phyloP scores from a whole-genome alignment of 148 eudicot genomes.

The Rhododendron molle region DNA sequence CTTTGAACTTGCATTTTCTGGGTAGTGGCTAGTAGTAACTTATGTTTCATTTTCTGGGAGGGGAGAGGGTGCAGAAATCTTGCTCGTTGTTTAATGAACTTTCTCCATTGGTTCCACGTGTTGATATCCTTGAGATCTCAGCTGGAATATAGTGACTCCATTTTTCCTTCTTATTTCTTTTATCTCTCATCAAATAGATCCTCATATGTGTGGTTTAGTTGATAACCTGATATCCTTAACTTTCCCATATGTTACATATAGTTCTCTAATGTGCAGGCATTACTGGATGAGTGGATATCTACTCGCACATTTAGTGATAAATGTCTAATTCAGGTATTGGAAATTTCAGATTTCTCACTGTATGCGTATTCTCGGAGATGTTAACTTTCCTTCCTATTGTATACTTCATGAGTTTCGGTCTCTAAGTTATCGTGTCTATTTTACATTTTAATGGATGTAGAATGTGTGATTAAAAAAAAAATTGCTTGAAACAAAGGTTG shows the following conservation, averaged over 20 bases:
- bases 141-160: neutral
- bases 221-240: neutral
- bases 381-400: neutral
- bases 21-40: neutral
- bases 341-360: neutral
- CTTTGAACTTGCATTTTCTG: neutral
- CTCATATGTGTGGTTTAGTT: neutral
- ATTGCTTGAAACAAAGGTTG: neutral
- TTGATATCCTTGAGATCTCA: neutral
- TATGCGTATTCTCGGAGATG: neutral
- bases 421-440: neutral
- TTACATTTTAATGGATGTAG: neutral
- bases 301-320: slow-evolving; percentile 72
- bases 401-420: neutral
- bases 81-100: neutral
- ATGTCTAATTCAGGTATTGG: slow-evolving; percentile 51
- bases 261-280: slow-evolving; percentile 51
- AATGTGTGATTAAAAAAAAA: neutral
- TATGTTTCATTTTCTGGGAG: neutral
- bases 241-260: neutral
- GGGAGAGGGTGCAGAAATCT: neutral
- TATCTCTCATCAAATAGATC: neutral
- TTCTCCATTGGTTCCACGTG: neutral
- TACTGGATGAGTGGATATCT: slow-evolving; percentile 95
- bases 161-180: neutral